Base-by-base conservation (phyloP, 371 early-diverging fungal genomes). In the Mortierella sp. region DNA sequence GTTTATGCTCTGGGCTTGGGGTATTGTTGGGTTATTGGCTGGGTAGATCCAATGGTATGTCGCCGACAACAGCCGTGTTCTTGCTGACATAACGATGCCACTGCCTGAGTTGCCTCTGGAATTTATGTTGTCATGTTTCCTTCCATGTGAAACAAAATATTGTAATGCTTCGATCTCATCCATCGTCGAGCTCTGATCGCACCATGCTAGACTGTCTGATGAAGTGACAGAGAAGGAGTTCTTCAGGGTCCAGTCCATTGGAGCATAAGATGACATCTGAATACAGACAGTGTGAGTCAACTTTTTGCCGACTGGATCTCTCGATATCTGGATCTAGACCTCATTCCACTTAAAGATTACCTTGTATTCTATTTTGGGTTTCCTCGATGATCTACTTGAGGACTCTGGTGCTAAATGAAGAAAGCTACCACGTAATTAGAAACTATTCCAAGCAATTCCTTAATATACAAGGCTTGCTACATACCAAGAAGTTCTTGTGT, bases 221-320 rank as follows among this genome's bases (percentile, higher is more conserved):
- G 81, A 80, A 0, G 68, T 68, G 3, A 80, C 64, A 0, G 68
- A 68, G 7, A 74, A 29, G 2, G 75, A 59, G 0, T 56, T 55
- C 40, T 71, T 80, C n/a, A 80, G 10, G 4, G 81, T 65, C 81
- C 81, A 80, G 28, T 80, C 81, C 55, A 80, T 0, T 13, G 81
- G 81, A 6, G 59, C 6, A 0, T 26, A 29, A 1, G n/a, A 1
- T 19, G 71, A 55, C 6, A 62, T 68, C 81, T 77, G 45, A 49
- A 34, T n/a, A 45, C 5, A 35, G 10, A 15, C 42, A 43, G 6
- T 13, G 35, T 31, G 22, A 19, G 17, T 26, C 10, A 15, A 51
- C 51, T 10, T n/a, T n/a, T n/a, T n/a, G n/a, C n/a, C n/a, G n/a
- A n/a, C n/a, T n/a, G n/a, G n/a, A n/a, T n/a, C n/a, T n/a, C n/a